phyloP scores from a whole-genome alignment of 2,329 filamentous ascomycete species.

The Emmonsiellopsis sp. region DNA sequence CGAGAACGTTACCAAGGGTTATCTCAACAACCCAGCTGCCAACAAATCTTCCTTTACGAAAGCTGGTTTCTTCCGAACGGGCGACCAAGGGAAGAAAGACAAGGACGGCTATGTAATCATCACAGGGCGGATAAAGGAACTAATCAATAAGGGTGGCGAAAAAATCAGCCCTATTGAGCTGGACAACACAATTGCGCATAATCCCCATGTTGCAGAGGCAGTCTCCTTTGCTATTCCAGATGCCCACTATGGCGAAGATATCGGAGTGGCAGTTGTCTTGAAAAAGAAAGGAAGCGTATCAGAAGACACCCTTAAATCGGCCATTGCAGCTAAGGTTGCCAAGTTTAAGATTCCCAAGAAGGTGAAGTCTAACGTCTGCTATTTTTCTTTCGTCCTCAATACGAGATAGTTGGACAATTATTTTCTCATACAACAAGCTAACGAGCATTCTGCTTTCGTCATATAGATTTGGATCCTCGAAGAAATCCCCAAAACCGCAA shows the following conservation, averaged over 20 bases:
- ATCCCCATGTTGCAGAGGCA: constrained; percentile 64
- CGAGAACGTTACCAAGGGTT: constrained; percentile 74
- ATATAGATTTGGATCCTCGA: constrained; percentile 69
- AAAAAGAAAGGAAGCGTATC: constrained; percentile 52
- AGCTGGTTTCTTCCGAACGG: constrained; percentile 76
- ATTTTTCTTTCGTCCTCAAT: neutral
- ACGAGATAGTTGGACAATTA: neutral
- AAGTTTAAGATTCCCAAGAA: constrained; percentile 83
- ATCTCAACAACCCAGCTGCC: constrained; percentile 71
- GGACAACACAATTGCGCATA: constrained; percentile 68
- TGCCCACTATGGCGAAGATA: constrained; percentile 73
- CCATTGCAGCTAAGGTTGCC: constrained; percentile 60
- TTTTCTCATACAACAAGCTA: neutral
- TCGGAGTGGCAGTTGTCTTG: constrained; percentile 65
- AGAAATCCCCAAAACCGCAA: constrained; percentile 84
- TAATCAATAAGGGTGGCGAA: constrained; percentile 82
- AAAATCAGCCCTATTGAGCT: constrained; percentile 85
- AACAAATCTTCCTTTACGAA: constrained; percentile 65
- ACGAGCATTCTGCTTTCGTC: neutral
- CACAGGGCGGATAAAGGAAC: constrained; percentile 85
- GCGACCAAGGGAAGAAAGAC: constrained; percentile 75
- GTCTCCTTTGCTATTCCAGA: constrained; percentile 78
- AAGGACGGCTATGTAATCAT: constrained; percentile 74
- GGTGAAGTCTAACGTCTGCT: constrained; percentile 34
- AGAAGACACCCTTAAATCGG: constrained; percentile 55